Percentiles rank a stretch among this genome's conserved stretches.
phyloP scores from a whole-genome alignment of 257 asterid genomes.

The Buddleja alternifolia region DNA sequence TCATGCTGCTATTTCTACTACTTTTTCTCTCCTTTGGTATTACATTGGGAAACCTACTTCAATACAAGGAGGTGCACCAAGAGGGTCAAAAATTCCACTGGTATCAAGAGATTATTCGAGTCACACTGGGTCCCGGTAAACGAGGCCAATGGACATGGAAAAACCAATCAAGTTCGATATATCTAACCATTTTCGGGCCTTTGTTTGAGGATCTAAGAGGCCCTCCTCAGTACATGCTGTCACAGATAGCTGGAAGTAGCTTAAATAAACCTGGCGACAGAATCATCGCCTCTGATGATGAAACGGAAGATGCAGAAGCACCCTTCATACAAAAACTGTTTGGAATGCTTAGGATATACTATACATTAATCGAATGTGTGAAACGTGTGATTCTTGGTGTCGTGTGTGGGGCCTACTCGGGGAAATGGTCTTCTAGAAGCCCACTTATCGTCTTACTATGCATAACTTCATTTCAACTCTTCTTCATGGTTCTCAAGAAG shows the following conservation, averaged over 20 bases:
- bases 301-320: conserved; percentile 92
- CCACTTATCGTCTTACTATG: conserved; percentile 58
- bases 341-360: conserved; percentile 88
- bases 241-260: conserved; percentile 66
- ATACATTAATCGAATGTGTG: conserved; percentile 62
- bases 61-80: conserved; percentile 89
- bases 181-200: conserved; percentile 69
- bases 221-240: conserved; percentile 95
- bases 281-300: conserved; percentile 87
- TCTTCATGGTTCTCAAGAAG: conserved; percentile 91
- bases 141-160: conserved; percentile 99
- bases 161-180: conserved; percentile 44
- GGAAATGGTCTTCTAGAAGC: conserved; percentile 51
- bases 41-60: conserved; percentile 79
- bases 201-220: conserved; percentile 95
- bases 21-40: conserved; percentile 82
- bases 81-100: conserved; percentile 72
- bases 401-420: conserved; percentile 66
- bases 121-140: conserved; percentile 89
- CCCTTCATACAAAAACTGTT: conserved; percentile 82
- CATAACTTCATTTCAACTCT: conserved; percentile 77
- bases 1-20: conserved; percentile 57
- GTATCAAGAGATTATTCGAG: conserved; percentile 89
- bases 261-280: conserved; percentile 44
- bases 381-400: conserved; percentile 71